Base-by-base conservation (phyloP, 1,284 basidiomycete species). In the Rhodotorula glutinis region DNA sequence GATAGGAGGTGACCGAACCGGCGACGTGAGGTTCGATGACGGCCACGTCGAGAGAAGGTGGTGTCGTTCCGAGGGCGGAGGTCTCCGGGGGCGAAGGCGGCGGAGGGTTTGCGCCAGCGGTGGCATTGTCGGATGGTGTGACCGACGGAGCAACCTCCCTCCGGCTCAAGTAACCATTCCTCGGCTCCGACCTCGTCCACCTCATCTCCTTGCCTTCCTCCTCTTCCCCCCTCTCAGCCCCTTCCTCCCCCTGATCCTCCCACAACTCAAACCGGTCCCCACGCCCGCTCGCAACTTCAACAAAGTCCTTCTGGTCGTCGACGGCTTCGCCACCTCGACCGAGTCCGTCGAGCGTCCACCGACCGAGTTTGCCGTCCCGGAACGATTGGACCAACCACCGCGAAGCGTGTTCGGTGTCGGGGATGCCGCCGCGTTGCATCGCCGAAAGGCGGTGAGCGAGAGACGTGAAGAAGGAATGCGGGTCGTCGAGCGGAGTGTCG, bases 381-480 rank as follows among this genome's bases (percentile, higher is more conserved):
- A 92, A 96, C 83, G 89, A 89, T 53, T 85, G 82, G 49, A 95
- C 83, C 75, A 96, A 87, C 83, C 87, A 90, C n/a, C 82, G 81
- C 3, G 88, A 87, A 10, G 91, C 89, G 16, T 89, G 84, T 10
- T 85, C 79, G 19, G 83, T 76, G 77, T 97, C 88, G 51, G 83
- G 82, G 62, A 86, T 82, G 2, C 88, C 91, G 2, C 92, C 91
- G 67, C 86, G 85, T 72, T 84, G 82, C 27, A 94, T 81, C 82
- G 92, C 91, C n/a, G 88, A 87, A 72, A 94, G 84, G 17, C 91
- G 84, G 43, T 77, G 76, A 0, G 87, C 89, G n/a, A 97, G 82
- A 21, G 83, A 80, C 40, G 83, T 82, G 40, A 95, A 82, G 75
- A 96, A 89, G 19, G 81, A 81, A 38, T 83, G 75, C 33, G 89